Base-by-base conservation (phyloP, 2,329 filamentous ascomycete species). In the Exophiala aquamarina region DNA sequence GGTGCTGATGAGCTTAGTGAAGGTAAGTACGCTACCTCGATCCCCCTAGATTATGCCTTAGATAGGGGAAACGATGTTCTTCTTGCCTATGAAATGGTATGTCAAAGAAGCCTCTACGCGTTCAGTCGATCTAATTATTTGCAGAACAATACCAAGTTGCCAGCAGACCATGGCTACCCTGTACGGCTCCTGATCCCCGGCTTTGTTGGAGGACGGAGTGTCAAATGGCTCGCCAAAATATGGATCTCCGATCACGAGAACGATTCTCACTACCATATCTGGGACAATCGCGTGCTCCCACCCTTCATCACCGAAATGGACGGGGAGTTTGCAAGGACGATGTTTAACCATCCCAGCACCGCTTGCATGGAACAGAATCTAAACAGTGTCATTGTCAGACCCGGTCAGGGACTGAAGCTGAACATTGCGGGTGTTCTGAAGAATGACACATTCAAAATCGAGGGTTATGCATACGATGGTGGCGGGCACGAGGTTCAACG, bases 401-500 rank as follows among this genome's bases (percentile, higher is more conserved):
- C 74, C 0, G 69, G 62, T 0, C 74, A 76, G 28, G 71, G 70
- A 2, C 74, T 77, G 57, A 69, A 55, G 26, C 64, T 77, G 1
- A 48, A 62, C 2, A 50, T 78, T 0, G 53, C 49, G 0, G 61
- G 69, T n/a, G 65, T 67, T 11, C 61, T 62, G 19, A 66, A 62
- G 29, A 70, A 65, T 2, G 53, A 68, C 21, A 70, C 54, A 6
- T 78, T 77, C 49, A 64, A 70, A 2, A 63, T 77, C 10, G 56
- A 67, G 47, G 74, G 75, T 0, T 74, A 68, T 49, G 75, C 76
- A 3, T 78, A 77, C 56, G 68, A 72, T 44, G 75, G 75, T 14
- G 70, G 72, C 3, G 76, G 76, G 0, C 67, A 75, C 36, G 70
- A 76, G 55, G 68, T 78, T 3, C 67, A 75, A 44, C 61, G 70